Evolutionary conservation across 2,329 filamentous ascomycete genomes (phyloP).

Genomic region (Ilyonectria sp.): DNA sequence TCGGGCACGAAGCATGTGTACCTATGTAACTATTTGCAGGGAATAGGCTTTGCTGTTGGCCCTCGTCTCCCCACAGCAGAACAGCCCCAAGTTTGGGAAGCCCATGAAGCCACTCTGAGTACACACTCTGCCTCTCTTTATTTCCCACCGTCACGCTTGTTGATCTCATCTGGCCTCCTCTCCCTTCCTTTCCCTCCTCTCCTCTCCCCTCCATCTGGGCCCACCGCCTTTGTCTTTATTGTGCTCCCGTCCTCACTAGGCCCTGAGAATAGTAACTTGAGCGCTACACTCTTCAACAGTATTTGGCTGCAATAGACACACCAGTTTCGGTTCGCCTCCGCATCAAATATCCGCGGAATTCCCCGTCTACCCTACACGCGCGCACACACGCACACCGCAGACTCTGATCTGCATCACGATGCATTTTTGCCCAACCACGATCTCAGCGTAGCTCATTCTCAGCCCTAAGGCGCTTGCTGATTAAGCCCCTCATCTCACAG

Average conservation of each 20-base stretch:
- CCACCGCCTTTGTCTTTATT: neutral
- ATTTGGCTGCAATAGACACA: slow-evolving; percentile 5
- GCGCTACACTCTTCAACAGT: slow-evolving; percentile 10
- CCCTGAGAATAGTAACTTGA: neutral
- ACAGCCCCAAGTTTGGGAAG: slow-evolving; percentile 4
- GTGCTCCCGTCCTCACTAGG: neutral
- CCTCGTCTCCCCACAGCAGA: neutral
- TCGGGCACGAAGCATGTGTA: neutral
- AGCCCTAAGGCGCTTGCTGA: slow-evolving; percentile 34
- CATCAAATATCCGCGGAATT: slow-evolving; percentile 15
- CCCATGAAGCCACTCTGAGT: slow-evolving; percentile 8
- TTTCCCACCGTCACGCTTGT: slow-evolving; percentile 14
- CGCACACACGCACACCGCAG: slow-evolving; percentile 18
- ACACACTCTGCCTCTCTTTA: slow-evolving; percentile 13
- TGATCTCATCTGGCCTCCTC: neutral
- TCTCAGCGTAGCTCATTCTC: slow-evolving; percentile 29
- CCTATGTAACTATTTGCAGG: neutral
- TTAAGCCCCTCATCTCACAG: slow-evolving; percentile 24
- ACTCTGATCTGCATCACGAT: slow-evolving; percentile 38
- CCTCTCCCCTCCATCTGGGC: neutral
- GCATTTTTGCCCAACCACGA: slow-evolving; percentile 31
- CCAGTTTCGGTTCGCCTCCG: slow-evolving; percentile 7
- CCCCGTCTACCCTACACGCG: slow-evolving; percentile 18
- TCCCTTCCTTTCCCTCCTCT: neutral
- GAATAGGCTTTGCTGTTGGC: slow-evolving; percentile 2